Evolutionary conservation across 2,329 filamentous ascomycete genomes (phyloP), one percentile per base, ranked within the genome.

Genomic region (Botryotinia convoluta): DNA sequence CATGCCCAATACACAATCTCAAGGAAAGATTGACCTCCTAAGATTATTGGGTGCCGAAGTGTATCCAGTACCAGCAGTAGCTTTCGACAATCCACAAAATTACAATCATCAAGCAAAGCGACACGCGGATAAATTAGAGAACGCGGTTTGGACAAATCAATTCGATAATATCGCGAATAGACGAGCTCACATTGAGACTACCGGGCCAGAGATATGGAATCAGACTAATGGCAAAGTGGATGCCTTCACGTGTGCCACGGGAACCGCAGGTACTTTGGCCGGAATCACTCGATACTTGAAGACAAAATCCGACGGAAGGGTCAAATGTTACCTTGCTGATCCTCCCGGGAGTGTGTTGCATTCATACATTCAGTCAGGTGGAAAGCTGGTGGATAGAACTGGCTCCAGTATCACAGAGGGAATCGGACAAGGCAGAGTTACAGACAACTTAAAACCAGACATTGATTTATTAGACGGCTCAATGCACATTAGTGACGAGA

Each of bases 1-100:
- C 89, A 98, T 99, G 96, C 96, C 96, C 79, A 93, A 99, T 86
- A 98, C 95, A 67, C 96, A 98, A 85, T 97, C 95, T 32, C 95
- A 97, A 84, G 96, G 95, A 82, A 99, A 99, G 87, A 93, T 99
- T 81, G 96, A 98, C 83, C 88, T 99, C 71, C 86, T 99, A 76
- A 89, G 95, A 14, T 86, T 98, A 51, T 88, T 99, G 16, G 96
- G 96, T 77, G 96, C 96, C 39, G 95, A 98, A 83, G 96, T 99
- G 48, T 93, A 97, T 84, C 95, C 96, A 29, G 96, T 99, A 0
- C 96, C 96, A 26, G 96, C 95, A 12, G 96, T 98, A 26, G 92
- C 96, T 5, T 98, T 97, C 80, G 95, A 98, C 76, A 93, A 98
- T 85, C 93, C 94, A 26, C 86, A 94, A 62, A 99, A 99, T 85